These are phyloP conservation scores for Podospora australis DNA, from an alignment of 495 filamentous ascomycete genomes.

Conservation along the genomic window DNA sequence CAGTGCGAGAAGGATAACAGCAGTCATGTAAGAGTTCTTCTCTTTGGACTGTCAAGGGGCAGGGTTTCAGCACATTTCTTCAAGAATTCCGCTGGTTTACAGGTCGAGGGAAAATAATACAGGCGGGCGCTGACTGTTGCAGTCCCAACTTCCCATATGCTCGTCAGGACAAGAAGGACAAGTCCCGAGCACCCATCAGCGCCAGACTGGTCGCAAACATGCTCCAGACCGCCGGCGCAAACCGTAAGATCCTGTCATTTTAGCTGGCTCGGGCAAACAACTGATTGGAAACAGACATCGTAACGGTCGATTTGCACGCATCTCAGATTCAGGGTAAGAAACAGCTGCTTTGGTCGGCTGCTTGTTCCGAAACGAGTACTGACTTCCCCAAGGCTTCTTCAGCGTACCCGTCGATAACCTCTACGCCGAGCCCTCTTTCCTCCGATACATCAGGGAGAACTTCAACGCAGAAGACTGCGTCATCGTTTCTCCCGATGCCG, in stretches of 20 bases:
- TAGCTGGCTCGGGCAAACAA: slow-evolving; percentile 52
- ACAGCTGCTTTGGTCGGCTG: not conserved
- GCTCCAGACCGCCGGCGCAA: slow-evolving; percentile 89
- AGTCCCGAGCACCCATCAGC: slow-evolving; percentile 74
- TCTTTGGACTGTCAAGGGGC: too few relatives aligned
- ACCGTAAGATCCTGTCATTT: slow-evolving; percentile 48
- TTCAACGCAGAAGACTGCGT: slow-evolving; percentile 76
- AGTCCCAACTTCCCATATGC: slow-evolving; percentile 98
- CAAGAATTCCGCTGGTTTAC: too few relatives aligned
- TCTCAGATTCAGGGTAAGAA: slow-evolving; percentile 44
- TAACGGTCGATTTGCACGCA: slow-evolving; percentile 81
- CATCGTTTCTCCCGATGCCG: slow-evolving; percentile 94
- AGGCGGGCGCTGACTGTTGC: slow-evolving; percentile 70
- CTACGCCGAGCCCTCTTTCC: slow-evolving; percentile 89
- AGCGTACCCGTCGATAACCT: slow-evolving; percentile 91
- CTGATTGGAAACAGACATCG: slow-evolving; percentile 64
- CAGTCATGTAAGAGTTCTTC: slow-evolving; percentile 26
- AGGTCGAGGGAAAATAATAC: too few relatives aligned
- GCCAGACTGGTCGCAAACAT: slow-evolving; percentile 96
- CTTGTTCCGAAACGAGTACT: not conserved
- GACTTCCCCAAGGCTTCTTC: slow-evolving; percentile 72
- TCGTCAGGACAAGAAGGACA: slow-evolving; percentile 99
- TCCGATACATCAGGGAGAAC: slow-evolving; percentile 87
- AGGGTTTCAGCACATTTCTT: too few relatives aligned
- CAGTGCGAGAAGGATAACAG: slow-evolving; percentile 31